Evolutionary conservation across 2,329 filamentous ascomycete species (phyloP), one percentile per base, ranked within the genome.

Genomic region (Aureobasidium mangrovei): DNA sequence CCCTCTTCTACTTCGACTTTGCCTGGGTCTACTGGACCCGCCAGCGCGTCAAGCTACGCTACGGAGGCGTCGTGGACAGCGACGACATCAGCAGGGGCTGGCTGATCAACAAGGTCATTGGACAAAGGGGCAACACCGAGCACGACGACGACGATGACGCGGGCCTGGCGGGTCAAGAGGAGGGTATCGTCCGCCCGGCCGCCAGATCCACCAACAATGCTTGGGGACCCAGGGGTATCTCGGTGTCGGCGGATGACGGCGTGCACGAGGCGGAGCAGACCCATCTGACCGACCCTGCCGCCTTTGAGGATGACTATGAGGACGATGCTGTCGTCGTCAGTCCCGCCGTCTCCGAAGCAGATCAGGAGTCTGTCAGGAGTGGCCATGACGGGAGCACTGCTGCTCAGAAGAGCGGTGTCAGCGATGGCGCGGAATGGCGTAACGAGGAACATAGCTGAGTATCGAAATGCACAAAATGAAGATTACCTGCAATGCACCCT

Each of bases 21-120:
- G 90, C 89, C 35, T 96, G 91, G 90, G 90, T 97, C 1, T 97
- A 97, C 76, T 96, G 88, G 74, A 87, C 86, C 8, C 81, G 91
- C 59, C 91, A 96, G 74, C 82, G 91, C 55, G 90, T 97, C 65
- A 96, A 96, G 83, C 83, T 97, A 12, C 81, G 91, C 58, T 84
- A 82, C 60, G 91, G 91, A 42, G 88, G 89, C 5, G 78, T 96
- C 18, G 88, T 97, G 10, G 91, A 97, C 66, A 85, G 85, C 3
- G 91, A 96, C 60, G 91, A 97, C 67, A 76, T 95, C 66, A 80
- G 84, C 59, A 84, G 88, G 54, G 88, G 90, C 59, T 96, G 90
- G 84, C 75, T 97, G 29, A 80, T 96, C 7, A 81, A 81, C 60
- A 81, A 84, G 48, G 83, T 95, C 60, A 84, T 95, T 57, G 88